Percentiles rank a stretch among this genome's conserved stretches.
phyloP scores from a whole-genome alignment of 208 protist genomes.

The Trypanosoma brucei region DNA sequence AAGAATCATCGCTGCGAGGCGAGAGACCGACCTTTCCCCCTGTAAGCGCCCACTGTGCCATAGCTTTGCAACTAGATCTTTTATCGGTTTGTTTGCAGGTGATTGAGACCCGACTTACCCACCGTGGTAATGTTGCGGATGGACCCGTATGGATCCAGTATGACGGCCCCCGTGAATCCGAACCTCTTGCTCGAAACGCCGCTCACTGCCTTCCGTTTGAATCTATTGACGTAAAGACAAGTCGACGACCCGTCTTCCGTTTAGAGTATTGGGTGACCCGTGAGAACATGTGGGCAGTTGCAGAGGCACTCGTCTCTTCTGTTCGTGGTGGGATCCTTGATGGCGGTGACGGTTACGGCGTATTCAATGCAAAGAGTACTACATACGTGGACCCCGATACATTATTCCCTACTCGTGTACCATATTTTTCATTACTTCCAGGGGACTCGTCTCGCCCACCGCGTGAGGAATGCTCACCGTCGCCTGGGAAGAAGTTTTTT shows the following conservation, averaged over 20 bases:
- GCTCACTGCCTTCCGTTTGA: constrained; percentile 89
- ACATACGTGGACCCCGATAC: constrained; percentile 3
- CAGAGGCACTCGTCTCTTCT: constrained; percentile 46
- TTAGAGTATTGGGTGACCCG: constrained; percentile 59
- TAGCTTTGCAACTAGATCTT: constrained; percentile 67
- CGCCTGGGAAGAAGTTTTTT: not conserved
- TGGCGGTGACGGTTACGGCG: constrained; percentile 22
- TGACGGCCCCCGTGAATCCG: constrained; percentile 39
- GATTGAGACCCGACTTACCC: constrained; percentile 29
- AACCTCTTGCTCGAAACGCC: constrained; percentile 53
- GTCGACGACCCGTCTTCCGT: constrained; percentile 21
- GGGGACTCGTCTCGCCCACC: constrained; percentile 1
- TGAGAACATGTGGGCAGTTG: constrained; percentile 45
- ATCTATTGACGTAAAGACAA: constrained; percentile 22
- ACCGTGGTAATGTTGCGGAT: not conserved
- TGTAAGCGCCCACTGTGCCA: constrained; percentile 47
- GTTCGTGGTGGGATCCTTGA: constrained; percentile 53
- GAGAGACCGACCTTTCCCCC: constrained; percentile 17
- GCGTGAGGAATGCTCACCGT: not conserved
- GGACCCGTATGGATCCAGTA: constrained; percentile 57
- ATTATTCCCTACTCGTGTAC: constrained; percentile 21
- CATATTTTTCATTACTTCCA: constrained; percentile 18
- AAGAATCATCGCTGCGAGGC: constrained; percentile 4
- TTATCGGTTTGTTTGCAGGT: constrained; percentile 53
- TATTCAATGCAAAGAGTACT: constrained; percentile 6